Conservation (phyloP, 768 basidiomycete genomes). For the Amanita thiersii region DNA sequence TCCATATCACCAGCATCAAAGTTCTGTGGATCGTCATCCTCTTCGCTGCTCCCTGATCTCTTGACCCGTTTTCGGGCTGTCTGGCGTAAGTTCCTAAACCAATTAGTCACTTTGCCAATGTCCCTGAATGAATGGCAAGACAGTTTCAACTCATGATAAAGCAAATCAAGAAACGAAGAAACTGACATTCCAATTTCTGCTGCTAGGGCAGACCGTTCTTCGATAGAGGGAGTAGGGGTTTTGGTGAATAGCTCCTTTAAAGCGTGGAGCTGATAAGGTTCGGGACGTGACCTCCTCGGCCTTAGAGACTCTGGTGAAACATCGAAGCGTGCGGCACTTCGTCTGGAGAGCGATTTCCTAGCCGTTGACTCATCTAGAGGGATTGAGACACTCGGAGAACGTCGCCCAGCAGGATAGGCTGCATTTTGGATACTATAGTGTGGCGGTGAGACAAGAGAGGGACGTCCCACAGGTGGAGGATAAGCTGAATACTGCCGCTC, state of each 20-base stretch:
- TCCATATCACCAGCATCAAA: conserved; percentile 24
- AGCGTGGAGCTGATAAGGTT: conserved; percentile 70
- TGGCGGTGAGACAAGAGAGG: conserved; percentile 33
- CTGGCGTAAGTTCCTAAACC: conserved; percentile 82
- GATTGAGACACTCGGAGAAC: background rate
- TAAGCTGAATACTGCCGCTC: conserved; percentile 38
- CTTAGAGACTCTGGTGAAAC: conserved; percentile 34
- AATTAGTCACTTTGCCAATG: conserved; percentile 78
- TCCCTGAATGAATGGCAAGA: conserved; percentile 40
- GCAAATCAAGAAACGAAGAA: conserved; percentile 9
- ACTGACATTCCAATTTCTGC: conserved; percentile 71
- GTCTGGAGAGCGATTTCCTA: conserved; percentile 18
- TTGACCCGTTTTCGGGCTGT: conserved; percentile 67
- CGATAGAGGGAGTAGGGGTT: conserved; percentile 70
- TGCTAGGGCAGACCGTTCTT: conserved; percentile 68
- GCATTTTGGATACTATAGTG: background rate
- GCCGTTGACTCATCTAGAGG: background rate
- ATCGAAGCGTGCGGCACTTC: conserved; percentile 39
- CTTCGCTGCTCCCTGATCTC: conserved; percentile 36
- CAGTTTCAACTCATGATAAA: conserved; percentile 9
- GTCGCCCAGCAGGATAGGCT: background rate
- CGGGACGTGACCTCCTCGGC: conserved; percentile 68
- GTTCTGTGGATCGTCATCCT: conserved; percentile 36
- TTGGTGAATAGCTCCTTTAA: conserved; percentile 61
- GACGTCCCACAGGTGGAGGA: conserved; percentile 40